Evolutionary conservation across 371 early-diverging fungal species (phyloP).

Genomic region (Mortierella sp.): DNA sequence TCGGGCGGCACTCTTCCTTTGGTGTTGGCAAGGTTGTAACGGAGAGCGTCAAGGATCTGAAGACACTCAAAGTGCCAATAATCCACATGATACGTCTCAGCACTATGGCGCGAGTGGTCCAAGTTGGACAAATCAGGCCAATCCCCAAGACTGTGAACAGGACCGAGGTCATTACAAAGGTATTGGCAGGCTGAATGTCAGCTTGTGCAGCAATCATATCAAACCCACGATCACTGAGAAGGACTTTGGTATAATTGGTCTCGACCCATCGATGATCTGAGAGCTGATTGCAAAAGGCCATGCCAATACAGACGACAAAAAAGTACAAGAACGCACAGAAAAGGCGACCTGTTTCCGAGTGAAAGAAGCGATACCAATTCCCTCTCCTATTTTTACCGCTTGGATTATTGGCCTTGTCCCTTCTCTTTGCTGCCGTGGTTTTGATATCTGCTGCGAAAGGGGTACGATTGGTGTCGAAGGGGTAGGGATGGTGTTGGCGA

Average conservation of each 20-base stretch:
- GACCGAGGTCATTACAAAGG: constrained; percentile 60
- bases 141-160: constrained; percentile 61
- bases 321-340: constrained; percentile 37
- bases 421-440: constrained; percentile 2
- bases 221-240: constrained; percentile 53
- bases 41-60: constrained; percentile 71
- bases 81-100: constrained; percentile 72
- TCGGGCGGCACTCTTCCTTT: constrained; percentile 63
- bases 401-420: background rate
- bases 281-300: constrained; percentile 58
- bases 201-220: constrained; percentile 39
- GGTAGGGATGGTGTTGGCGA: background rate
- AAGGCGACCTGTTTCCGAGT: constrained; percentile 47
- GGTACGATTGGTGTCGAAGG: constrained; percentile 8
- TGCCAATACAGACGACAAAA: constrained; percentile 37
- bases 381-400: background rate
- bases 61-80: constrained; percentile 67
- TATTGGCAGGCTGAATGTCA: constrained; percentile 60
- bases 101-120: constrained; percentile 67
- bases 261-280: constrained; percentile 58
- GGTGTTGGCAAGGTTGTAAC: constrained; percentile 81
- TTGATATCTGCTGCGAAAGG: constrained; percentile 9
- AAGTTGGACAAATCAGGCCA: constrained; percentile 62
- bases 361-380: constrained; percentile 23
- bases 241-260: constrained; percentile 40